These are phyloP conservation scores for Xylaria sp. DNA, from an alignment of 2,329 filamentous ascomycete genomes.

Conservation along the genomic window DNA sequence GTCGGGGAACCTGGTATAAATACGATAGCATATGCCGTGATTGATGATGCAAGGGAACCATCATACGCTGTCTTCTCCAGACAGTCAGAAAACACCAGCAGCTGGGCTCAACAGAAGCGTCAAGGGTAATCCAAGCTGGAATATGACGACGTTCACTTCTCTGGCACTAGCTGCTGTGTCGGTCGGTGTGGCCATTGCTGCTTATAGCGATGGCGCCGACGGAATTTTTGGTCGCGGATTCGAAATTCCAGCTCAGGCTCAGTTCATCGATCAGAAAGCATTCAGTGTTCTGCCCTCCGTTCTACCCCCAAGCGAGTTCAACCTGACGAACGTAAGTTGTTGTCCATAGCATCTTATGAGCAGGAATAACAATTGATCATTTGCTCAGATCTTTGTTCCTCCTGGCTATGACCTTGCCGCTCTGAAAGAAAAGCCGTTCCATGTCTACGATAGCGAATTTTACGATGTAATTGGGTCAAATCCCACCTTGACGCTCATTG, in stretches of 20 bases:
- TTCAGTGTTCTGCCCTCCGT: conserved; percentile 56
- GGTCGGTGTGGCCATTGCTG: conserved; percentile 32
- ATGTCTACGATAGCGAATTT: conserved; percentile 63
- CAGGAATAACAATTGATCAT: conserved; percentile 26
- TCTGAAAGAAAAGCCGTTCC: conserved; percentile 53
- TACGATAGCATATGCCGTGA: conserved; percentile 3
- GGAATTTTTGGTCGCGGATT: conserved; percentile 24
- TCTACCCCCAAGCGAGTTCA: conserved; percentile 50
- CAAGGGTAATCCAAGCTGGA: conserved; percentile 18
- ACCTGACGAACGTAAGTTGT: conserved; percentile 51
- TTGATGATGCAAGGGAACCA: background rate
- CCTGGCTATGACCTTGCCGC: conserved; percentile 54
- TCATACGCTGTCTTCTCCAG: background rate
- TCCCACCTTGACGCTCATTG: conserved; percentile 62
- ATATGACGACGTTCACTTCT: conserved; percentile 37
- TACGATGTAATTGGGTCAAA: conserved; percentile 59
- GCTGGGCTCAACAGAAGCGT: background rate
- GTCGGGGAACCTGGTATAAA: conserved; percentile 25
- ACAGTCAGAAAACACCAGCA: background rate
- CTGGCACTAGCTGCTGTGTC: conserved; percentile 36
- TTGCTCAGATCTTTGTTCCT: conserved; percentile 54
- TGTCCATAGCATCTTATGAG: background rate
- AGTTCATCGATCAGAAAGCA: conserved; percentile 56
- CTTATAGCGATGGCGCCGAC: conserved; percentile 30
- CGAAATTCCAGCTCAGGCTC: conserved; percentile 51